phyloP scores from a whole-genome alignment of 1,139 yeast species.

The Pneumocystis wakefieldiae region DNA sequence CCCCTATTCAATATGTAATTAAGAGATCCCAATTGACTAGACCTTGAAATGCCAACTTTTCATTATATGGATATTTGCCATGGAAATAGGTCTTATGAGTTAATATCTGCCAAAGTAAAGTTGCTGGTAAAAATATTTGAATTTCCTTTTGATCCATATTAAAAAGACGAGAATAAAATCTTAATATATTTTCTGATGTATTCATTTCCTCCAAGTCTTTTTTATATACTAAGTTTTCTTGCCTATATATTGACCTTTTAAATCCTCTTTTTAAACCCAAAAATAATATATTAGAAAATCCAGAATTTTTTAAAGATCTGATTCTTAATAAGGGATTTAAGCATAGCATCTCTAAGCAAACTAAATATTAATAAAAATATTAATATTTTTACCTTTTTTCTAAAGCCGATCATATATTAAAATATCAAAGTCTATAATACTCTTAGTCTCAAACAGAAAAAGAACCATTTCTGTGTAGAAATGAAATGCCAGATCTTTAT shows the following conservation, averaged over 20 bases:
- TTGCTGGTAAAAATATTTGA: background rate
- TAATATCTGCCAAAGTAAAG: slow-evolving; percentile 3
- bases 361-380: no score
- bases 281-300: no score
- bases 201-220: background rate
- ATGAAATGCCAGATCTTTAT: background rate
- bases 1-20: background rate
- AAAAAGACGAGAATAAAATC: background rate
- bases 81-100: slow-evolving; percentile 11
- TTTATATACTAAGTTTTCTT: background rate
- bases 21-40: background rate
- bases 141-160: background rate
- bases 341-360: no score
- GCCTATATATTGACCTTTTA: background rate
- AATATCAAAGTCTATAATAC: no score
- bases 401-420: no score
- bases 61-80: slow-evolving; percentile 7
- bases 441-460: no score
- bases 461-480: background rate
- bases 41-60: slow-evolving; percentile 9
- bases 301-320: no score
- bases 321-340: no score
- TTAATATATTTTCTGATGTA: background rate
- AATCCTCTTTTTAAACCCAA: background rate
- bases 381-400: no score